These are phyloP conservation scores for Saccharomyces pastorianus DNA, from an alignment of 1,139 yeast species.

Conservation along the genomic window DNA sequence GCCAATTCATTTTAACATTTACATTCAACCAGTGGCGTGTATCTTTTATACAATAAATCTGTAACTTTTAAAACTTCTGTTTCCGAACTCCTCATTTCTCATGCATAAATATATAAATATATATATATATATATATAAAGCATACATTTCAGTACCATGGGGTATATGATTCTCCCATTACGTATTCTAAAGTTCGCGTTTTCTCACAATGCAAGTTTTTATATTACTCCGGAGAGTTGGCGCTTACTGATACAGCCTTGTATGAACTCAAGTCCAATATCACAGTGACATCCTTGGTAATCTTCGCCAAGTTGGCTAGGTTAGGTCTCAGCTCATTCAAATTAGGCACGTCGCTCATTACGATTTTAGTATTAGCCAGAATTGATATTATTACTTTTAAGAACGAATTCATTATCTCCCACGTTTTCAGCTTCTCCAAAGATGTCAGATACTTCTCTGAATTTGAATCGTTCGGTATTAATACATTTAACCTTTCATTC, in stretches of 20 bases:
- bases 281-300: slow-evolving; percentile 84
- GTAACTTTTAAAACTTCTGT: background rate
- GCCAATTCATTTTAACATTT: background rate
- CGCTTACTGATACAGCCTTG: slow-evolving; percentile 30
- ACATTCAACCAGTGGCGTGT: background rate
- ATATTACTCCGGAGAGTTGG: slow-evolving; percentile 10
- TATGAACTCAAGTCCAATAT: slow-evolving; percentile 59
- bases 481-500: slow-evolving; percentile 44
- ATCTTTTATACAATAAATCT: background rate
- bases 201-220: slow-evolving; percentile 4
- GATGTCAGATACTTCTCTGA: slow-evolving; percentile 39
- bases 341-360: slow-evolving; percentile 74
- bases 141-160: background rate
- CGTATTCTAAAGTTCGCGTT: background rate
- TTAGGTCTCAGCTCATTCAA: slow-evolving; percentile 74
- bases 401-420: slow-evolving; percentile 82
- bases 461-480: slow-evolving; percentile 35
- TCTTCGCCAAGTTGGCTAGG: slow-evolving; percentile 72
- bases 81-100: background rate
- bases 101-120: background rate
- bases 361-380: slow-evolving; percentile 70
- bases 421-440: slow-evolving; percentile 59
- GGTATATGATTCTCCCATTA: background rate
- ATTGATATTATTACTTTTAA: slow-evolving; percentile 77
- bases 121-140: background rate